A percentile compares a stretch with the other conserved stretches of the same genome.
Conservation (phyloP, 129 eudicot genomes). For the Flaveria robusta region DNA sequence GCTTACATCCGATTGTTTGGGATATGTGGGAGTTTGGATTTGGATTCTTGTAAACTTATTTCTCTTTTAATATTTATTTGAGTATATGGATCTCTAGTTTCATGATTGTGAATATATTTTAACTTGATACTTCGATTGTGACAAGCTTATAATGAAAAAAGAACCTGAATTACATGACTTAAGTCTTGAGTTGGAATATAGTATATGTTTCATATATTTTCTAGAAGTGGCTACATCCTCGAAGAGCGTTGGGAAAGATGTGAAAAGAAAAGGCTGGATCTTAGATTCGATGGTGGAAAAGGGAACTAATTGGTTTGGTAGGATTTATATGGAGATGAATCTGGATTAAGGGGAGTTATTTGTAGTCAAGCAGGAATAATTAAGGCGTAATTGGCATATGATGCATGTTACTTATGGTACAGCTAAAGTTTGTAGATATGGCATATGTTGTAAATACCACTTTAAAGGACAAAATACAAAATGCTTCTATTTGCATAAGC, state of each 20-base stretch:
- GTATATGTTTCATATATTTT: too few species aligned
- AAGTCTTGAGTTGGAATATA: too few species aligned
- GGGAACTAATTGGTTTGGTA: slow-evolving; percentile 94
- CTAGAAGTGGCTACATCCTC: slow-evolving; percentile 56
- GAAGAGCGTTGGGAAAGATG: slow-evolving; percentile 25
- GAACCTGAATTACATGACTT: too few species aligned
- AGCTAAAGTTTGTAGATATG: slow-evolving; percentile 18
- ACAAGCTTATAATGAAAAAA: too few species aligned
- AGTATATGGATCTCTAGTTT: too few species aligned
- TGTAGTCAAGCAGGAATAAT: slow-evolving; percentile 93
- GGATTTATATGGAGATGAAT: slow-evolving; percentile 99
- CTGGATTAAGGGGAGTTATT: slow-evolving; percentile 92
- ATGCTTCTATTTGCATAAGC: slow-evolving; percentile 36
- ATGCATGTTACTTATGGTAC: too few species aligned
- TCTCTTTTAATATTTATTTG: too few species aligned
- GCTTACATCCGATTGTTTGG: too few species aligned
- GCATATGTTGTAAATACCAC: slow-evolving; percentile 57
- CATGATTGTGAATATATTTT: too few species aligned
- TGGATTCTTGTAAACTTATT: too few species aligned
- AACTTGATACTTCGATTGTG: too few species aligned
- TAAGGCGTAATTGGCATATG: neutral
- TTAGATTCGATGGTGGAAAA: slow-evolving; percentile 91
- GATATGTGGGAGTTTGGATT: too few species aligned
- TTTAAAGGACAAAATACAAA: slow-evolving; percentile 83
- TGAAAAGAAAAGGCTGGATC: slow-evolving; percentile 51